phyloP scores from a whole-genome alignment of 352 stramenopile genomes.

The Sclerospora graminicola region DNA sequence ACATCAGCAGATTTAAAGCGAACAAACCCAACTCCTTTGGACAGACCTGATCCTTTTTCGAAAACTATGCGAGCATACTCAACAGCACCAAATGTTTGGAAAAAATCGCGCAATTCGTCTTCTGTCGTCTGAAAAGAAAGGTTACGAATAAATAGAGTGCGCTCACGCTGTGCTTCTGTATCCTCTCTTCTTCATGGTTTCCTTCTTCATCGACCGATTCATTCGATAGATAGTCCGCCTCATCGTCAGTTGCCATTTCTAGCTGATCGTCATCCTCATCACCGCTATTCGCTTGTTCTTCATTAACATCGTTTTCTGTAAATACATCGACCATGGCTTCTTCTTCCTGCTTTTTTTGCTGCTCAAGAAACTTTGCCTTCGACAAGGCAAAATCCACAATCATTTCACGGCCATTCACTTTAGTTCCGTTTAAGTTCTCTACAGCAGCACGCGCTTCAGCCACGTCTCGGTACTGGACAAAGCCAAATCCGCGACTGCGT shows the following conservation, averaged over 20 bases:
- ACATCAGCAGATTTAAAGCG: slow-evolving; percentile 51
- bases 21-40: slow-evolving; percentile 79
- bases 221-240: slow-evolving; percentile 17
- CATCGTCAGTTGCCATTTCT: slow-evolving; percentile 39
- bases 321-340: slow-evolving; percentile 7
- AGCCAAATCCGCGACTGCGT: slow-evolving; percentile 72
- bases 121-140: slow-evolving; percentile 79
- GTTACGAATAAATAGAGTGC: slow-evolving; percentile 80
- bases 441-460: slow-evolving; percentile 51
- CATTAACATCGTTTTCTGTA: slow-evolving; percentile 30
- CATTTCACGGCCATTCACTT: slow-evolving; percentile 77
- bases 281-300: slow-evolving; percentile 27
- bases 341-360: slow-evolving; percentile 53
- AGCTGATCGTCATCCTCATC: slow-evolving; percentile 39
- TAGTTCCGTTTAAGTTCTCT: slow-evolving; percentile 60
- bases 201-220: slow-evolving; percentile 20
- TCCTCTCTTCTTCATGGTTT: slow-evolving; percentile 34
- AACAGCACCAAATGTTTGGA: slow-evolving; percentile 57
- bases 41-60: slow-evolving; percentile 67
- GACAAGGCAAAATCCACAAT: slow-evolving; percentile 79
- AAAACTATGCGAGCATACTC: slow-evolving; percentile 78
- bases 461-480: slow-evolving; percentile 70
- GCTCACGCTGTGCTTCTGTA: slow-evolving; percentile 65
- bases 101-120: slow-evolving; percentile 57
- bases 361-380: slow-evolving; percentile 69